phyloP scores from a whole-genome alignment of 306 rosid genomes.

The Cicer yamashitae region DNA sequence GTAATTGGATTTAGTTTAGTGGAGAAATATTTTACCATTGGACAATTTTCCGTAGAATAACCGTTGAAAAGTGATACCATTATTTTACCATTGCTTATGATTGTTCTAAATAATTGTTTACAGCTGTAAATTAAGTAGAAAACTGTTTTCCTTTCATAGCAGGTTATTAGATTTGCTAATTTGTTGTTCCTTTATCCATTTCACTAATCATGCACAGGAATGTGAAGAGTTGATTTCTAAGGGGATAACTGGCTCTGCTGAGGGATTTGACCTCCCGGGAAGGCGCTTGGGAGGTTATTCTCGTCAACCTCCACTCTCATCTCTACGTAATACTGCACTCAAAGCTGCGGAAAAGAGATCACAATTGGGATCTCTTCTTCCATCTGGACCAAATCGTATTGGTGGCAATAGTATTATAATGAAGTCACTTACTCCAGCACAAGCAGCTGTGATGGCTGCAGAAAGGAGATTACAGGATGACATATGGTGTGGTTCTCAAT shows the following conservation, averaged over 20 bases:
- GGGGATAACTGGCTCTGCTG: constrained; percentile 75
- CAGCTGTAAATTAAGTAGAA: constrained; percentile 8
- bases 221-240: constrained; percentile 87
- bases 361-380: constrained; percentile 68
- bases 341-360: constrained; percentile 86
- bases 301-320: constrained; percentile 71
- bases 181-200: constrained; percentile 33
- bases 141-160: constrained; percentile 19
- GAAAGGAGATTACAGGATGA: constrained; percentile 96
- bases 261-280: constrained; percentile 92
- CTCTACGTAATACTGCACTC: constrained; percentile 70
- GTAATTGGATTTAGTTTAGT: background rate
- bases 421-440: constrained; percentile 82
- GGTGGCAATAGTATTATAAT: constrained; percentile 85
- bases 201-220: constrained; percentile 58
- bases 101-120: background rate
- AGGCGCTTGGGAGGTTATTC: constrained; percentile 83
- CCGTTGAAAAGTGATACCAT: constrained; percentile 3
- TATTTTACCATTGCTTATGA: constrained; percentile 7
- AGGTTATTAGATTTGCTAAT: constrained; percentile 31
- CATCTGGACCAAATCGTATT: constrained; percentile 87
- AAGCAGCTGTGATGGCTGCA: constrained; percentile 99
- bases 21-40: background rate
- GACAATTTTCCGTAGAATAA: background rate
- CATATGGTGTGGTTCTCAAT: constrained; percentile 87